Base-by-base conservation (phyloP, 2,329 filamentous ascomycete genomes). In the Lachnellula hyalina region DNA sequence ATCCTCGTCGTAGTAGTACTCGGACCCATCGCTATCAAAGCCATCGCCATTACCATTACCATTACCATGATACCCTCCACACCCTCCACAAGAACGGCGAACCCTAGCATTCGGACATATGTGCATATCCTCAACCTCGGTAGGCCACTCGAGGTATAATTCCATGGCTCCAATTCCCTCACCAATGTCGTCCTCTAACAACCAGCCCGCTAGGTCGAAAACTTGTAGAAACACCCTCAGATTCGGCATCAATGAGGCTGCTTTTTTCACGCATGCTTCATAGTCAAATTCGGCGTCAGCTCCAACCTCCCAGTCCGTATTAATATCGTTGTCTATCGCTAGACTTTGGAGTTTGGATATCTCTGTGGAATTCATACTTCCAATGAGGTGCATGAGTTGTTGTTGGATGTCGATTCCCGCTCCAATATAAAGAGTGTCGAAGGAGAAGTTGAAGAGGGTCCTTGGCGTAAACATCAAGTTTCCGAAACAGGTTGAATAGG, bases 401-500 rank as follows among this genome's bases (percentile, higher is more conserved):
- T 14, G 1, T 11, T 23, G 12, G 11, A 32, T 4, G 2, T 54
- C 12, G 4, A 60, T n/a, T n/a, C n/a, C n/a, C n/a, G n/a, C 15
- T 3, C 49, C 8, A 36, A 64, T n/a, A 34, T 53, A 62, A 2
- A 64, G 36, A 0, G 56, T 61, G n/a, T 64, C 58, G 5, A 62
- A 36, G 1, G 52, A 47, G 49, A 61, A 61, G n/a, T 65, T 62
- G 48, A 64, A 64, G 12, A 34, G 8, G 2, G 55, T 61, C 11
- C 21, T 42, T 1, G 55, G 47, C 6, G 46, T 11, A n/a, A 54
- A 38, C 19, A 61, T 17, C 8, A 48, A 7, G 14, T 41, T 58
- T 0, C 59, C 57, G 40, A 63, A 65, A 32, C 51, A 56, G 15
- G 52, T 5, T 5, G 48, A 54, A n/a, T 64, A 63, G 3, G 12